Evolutionary conservation across 2,329 filamentous ascomycete genomes (phyloP).

Genomic region (Cryoendolithus antarcticus): DNA sequence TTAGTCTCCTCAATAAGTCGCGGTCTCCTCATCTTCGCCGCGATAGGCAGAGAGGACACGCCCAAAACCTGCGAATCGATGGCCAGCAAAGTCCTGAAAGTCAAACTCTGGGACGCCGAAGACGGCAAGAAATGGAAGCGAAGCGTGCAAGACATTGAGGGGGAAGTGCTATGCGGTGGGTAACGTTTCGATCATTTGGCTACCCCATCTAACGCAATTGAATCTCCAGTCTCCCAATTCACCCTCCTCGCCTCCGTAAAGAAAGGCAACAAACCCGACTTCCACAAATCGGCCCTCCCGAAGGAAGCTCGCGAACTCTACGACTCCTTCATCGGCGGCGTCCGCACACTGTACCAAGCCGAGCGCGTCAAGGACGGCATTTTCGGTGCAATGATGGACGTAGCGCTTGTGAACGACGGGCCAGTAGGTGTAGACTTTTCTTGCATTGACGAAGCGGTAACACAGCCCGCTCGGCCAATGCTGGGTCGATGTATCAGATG

Average conservation of each 20-base stretch:
- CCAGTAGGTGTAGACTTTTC: conserved; percentile 52
- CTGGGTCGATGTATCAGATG: too few species aligned
- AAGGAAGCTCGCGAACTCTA: conserved; percentile 73
- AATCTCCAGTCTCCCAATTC: conserved; percentile 74
- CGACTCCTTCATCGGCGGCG: conserved; percentile 65
- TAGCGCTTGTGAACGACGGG: conserved; percentile 78
- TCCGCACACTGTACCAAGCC: conserved; percentile 56
- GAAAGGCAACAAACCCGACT: conserved; percentile 91
- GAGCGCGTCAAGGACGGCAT: conserved; percentile 86
- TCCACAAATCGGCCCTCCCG: conserved; percentile 72
- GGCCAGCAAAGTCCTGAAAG: conserved; percentile 78
- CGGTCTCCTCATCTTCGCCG: conserved; percentile 82
- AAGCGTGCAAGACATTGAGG: conserved; percentile 74
- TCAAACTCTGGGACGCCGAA: conserved; percentile 80
- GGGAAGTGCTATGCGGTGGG: conserved; percentile 88
- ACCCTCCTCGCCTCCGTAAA: conserved; percentile 87
- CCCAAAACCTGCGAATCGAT: conserved; percentile 75
- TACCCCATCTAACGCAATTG: neutral
- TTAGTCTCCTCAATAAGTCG: conserved; percentile 83
- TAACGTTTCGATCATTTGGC: conserved; percentile 15
- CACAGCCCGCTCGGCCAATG: neutral
- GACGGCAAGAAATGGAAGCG: conserved; percentile 81
- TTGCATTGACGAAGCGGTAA: conserved; percentile 46
- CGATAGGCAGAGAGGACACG: conserved; percentile 80
- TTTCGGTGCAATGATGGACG: conserved; percentile 99